Percentiles rank a stretch among this genome's conserved stretches.
These are phyloP conservation scores for Dryas alaskensis DNA, from an alignment of 306 rosid genomes.

Conservation along the genomic window DNA sequence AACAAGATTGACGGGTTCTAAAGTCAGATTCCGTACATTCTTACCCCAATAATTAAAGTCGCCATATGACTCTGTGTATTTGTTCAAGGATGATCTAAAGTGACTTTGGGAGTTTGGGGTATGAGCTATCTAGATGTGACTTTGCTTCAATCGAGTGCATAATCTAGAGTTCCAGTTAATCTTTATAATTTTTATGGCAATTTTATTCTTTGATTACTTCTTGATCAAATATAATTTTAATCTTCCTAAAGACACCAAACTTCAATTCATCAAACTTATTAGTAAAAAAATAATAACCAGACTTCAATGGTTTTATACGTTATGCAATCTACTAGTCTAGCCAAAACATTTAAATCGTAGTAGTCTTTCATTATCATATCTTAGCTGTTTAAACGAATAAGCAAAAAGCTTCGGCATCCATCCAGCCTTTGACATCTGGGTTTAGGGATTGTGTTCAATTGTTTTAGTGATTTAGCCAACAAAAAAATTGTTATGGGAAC, in stretches of 20 bases:
- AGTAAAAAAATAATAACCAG: too few species aligned
- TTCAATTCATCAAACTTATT: too few species aligned
- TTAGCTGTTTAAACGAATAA: not conserved
- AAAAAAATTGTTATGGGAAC: too few species aligned
- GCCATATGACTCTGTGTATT: not conserved
- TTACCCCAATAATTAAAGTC: not conserved
- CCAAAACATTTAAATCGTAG: too few species aligned
- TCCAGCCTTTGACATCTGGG: not conserved
- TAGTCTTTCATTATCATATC: not conserved
- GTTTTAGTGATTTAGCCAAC: not conserved
- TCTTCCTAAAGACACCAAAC: too few species aligned
- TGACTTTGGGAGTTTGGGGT: not conserved
- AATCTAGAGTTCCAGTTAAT: too few species aligned
- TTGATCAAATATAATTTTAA: too few species aligned
- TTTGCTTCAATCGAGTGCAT: too few species aligned
- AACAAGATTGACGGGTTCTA: not conserved
- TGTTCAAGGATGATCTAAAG: not conserved
- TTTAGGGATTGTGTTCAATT: not conserved
- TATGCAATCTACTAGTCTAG: too few species aligned
- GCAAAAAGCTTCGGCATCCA: not conserved
- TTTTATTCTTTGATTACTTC: too few species aligned
- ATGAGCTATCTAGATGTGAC: not conserved
- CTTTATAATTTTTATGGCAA: too few species aligned
- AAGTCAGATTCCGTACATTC: slow-evolving; percentile 19
- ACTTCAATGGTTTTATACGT: too few species aligned